phyloP scores from a whole-genome alignment of 768 basidiomycete species.

The Galerina sulciceps region DNA sequence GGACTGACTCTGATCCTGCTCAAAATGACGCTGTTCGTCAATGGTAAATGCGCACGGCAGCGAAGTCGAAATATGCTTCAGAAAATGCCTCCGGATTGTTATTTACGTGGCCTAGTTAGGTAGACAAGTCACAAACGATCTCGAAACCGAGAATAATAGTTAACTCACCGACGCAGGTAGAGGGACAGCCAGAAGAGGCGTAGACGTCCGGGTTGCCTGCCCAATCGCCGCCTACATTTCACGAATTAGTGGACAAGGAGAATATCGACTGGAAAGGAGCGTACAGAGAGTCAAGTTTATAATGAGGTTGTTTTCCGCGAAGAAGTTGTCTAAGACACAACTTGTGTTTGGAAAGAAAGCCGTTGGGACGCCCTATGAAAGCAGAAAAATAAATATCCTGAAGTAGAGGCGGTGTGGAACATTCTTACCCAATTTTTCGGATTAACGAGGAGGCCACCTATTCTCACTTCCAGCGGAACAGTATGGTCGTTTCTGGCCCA shows the following conservation, averaged over 20 bases:
- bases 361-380: slow-evolving; percentile 51
- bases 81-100: slow-evolving; percentile 64
- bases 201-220: slow-evolving; percentile 51
- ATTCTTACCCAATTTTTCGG: slow-evolving; percentile 45
- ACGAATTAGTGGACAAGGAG: not conserved
- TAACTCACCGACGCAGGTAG: slow-evolving; percentile 58
- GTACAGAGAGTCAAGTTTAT: slow-evolving; percentile 59
- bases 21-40: not conserved
- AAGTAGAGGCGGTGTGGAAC: not conserved
- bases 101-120: slow-evolving; percentile 52
- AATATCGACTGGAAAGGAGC: slow-evolving; percentile 2
- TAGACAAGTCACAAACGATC: not conserved
- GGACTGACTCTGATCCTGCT: not conserved
- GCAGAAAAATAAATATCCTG: not conserved
- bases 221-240: slow-evolving; percentile 45
- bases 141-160: not conserved
- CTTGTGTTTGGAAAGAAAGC: slow-evolving; percentile 63
- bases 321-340: slow-evolving; percentile 64
- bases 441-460: slow-evolving; percentile 33
- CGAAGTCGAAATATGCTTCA: slow-evolving; percentile 72
- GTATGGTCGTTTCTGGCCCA: slow-evolving; percentile 51
- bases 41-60: slow-evolving; percentile 49
- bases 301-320: slow-evolving; percentile 62
- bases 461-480: slow-evolving; percentile 46
- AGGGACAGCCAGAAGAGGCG: slow-evolving; percentile 53